Base-by-base conservation (phyloP, 371 early-diverging fungal genomes). In the Circinella umbellata region DNA sequence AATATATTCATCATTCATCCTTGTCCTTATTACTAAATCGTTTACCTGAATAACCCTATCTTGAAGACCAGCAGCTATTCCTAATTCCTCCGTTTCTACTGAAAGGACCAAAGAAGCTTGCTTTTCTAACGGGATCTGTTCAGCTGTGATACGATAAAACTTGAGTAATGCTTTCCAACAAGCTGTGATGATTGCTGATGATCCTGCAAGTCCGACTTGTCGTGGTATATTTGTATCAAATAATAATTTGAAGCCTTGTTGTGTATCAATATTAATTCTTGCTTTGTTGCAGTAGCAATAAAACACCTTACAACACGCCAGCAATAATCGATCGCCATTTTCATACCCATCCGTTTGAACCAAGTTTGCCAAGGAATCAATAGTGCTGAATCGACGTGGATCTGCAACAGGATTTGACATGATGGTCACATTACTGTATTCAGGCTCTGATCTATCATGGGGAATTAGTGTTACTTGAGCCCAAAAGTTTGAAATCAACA, bases 181-280 rank as follows among this genome's bases (percentile, higher is more conserved):
- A 2, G 89, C 89, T 8, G 87, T 88, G 20, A 90, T 79, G 8
- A 92, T 85, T 4, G 91, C 91, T 2, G 90, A 90, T 9, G 87
- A 87, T 0, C 92, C 92, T 5, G 91, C 90, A 4, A 92, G 76
- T 0, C 92, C 92, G n/a, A 92, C 92, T 72, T 92, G 92, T 59
- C 89, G 81, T 34, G 92, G 90, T 49, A 92, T 86, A 66, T 88
- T 91, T 27, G 91, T 91, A 37, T 86, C 83, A 73, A 85, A 87
- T 55, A 80, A 49, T 36, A 89, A 70, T 4, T 67, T 64, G 69
- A 91, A 90, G 0, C 92, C 92, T 71, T 80, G 80, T 11, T 36
- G 69, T 4, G 77, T 76, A 55, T 76, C 64, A 10, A 89, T 73
- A 4, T 54, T 6, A 47, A 90, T 78, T 1, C 73, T 51, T 9